Base-by-base conservation (phyloP, 257 asterid species). In the Penstemon davidsonii region DNA sequence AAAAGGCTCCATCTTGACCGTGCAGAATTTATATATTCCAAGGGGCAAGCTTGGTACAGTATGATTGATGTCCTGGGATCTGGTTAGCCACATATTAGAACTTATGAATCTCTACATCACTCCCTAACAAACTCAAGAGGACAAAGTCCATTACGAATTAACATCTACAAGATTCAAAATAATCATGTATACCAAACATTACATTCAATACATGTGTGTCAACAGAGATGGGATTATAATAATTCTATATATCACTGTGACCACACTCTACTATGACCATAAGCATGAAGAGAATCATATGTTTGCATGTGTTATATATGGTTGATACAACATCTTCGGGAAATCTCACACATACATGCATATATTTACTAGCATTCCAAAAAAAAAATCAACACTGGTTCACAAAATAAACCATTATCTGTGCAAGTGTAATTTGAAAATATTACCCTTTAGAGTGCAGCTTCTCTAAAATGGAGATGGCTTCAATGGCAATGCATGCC, bases 401-500 rank as follows among this genome's bases (percentile, higher is more conserved):
- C 41, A 59, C 62, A 51, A 73, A 62, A 13, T 50, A 13, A 53
- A 50, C 52, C 62, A 44, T 53, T 19, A 64, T 41, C 10, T 39
- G 49, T 59, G 50, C 45, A 67, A 33, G 46, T 33, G 55, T 61
- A 55, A 25, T 12, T 43, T 56, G 53, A 50, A 74, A 36, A 13
- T 42, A 55, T 76, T 81, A 88, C 95, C 95, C 97, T 81, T 79
- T 85, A 5, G 88, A 87, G 66, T 92, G 98, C 83, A 92, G 74
- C 82, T 83, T 86, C 86, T 92, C 96, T 70, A 92, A 75, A 76
- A 92, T 92, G 77, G 96, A 92, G 72, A 92, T 85, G 44, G 98
- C 92, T 86, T 92, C 96, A 75, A 92, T 87, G 47, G 96, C 96
- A 76, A 92, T 87, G 64, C 98, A 92, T 37, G 96, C 96, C 46